Evolutionary conservation across 306 rosid species (phyloP).

Genomic region (Quercus agrifolia): DNA sequence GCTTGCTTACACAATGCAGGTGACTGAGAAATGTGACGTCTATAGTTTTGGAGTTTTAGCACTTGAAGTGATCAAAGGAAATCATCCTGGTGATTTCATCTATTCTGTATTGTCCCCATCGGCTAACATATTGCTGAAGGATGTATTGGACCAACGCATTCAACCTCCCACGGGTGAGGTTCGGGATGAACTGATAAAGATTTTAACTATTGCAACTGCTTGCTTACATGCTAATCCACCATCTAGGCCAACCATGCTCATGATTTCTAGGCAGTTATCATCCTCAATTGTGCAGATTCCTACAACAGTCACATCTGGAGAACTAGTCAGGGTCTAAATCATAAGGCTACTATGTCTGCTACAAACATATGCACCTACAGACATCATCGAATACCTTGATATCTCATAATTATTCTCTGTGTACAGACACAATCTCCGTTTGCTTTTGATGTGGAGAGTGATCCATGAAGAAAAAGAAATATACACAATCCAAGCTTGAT

Average conservation of each 20-base stretch:
- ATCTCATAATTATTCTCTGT: too few relatives aligned
- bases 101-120: neutral
- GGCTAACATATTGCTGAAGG: neutral
- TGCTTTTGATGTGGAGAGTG: too few relatives aligned
- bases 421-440: too few relatives aligned
- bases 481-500: too few relatives aligned
- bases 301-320: neutral
- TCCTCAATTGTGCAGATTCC: neutral
- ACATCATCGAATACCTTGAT: too few relatives aligned
- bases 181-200: neutral
- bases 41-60: conserved; percentile 21
- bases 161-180: neutral
- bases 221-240: conserved; percentile 21
- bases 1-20: conserved; percentile 24
- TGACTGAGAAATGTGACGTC: conserved; percentile 6
- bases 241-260: conserved; percentile 30
- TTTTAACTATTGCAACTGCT: neutral
- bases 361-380: neutral
- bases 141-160: conserved; percentile 10
- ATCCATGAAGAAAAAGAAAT: too few relatives aligned
- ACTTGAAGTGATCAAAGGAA: conserved; percentile 17
- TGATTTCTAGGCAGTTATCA: conserved; percentile 14
- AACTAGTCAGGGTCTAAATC: neutral
- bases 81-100: neutral
- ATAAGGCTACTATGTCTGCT: neutral